Percentiles rank a stretch among this genome's conserved stretches.
These are phyloP conservation scores for Ustulina deusta DNA, from an alignment of 2,329 filamentous ascomycete species.

Conservation along the genomic window DNA sequence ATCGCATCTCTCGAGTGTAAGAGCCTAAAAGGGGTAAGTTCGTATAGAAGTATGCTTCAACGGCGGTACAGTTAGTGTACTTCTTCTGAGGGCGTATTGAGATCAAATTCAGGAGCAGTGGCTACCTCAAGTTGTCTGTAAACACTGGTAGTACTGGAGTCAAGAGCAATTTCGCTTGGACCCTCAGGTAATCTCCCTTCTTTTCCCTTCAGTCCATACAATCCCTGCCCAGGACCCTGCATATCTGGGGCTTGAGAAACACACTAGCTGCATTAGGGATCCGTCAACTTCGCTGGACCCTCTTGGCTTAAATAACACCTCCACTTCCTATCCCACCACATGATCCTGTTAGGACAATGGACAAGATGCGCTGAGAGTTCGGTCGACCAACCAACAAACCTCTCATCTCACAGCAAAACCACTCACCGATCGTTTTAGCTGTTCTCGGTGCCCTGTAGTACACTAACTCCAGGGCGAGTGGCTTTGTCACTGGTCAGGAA, in stretches of 20 bases:
- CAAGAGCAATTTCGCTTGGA: conserved; percentile 48
- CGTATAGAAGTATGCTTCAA: neutral
- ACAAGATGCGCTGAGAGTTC: conserved; percentile 17
- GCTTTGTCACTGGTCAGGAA: conserved; percentile 23
- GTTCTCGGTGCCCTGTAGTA: neutral
- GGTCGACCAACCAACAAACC: conserved; percentile 20
- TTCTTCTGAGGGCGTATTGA: neutral
- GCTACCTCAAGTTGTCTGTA: neutral
- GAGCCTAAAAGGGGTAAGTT: conserved; percentile 7
- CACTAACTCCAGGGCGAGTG: conserved; percentile 1
- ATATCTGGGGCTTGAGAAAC: conserved; percentile 6
- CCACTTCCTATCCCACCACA: conserved; percentile 33
- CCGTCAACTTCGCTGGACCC: conserved; percentile 16
- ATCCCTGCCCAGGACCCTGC: conserved; percentile 29
- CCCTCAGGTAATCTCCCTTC: conserved; percentile 47
- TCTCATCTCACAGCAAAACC: conserved; percentile 24
- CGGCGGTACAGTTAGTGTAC: neutral
- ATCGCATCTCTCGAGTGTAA: neutral
- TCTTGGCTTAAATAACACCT: conserved; percentile 25
- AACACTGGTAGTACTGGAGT: no score
- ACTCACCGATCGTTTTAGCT: conserved; percentile 24
- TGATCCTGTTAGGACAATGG: conserved; percentile 22
- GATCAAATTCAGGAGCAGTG: neutral
- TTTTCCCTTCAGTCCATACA: conserved; percentile 32
- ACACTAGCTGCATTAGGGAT: conserved; percentile 33